These are phyloP conservation scores for Hippophae gyantsensis DNA, from an alignment of 306 rosid genomes.

Conservation along the genomic window DNA sequence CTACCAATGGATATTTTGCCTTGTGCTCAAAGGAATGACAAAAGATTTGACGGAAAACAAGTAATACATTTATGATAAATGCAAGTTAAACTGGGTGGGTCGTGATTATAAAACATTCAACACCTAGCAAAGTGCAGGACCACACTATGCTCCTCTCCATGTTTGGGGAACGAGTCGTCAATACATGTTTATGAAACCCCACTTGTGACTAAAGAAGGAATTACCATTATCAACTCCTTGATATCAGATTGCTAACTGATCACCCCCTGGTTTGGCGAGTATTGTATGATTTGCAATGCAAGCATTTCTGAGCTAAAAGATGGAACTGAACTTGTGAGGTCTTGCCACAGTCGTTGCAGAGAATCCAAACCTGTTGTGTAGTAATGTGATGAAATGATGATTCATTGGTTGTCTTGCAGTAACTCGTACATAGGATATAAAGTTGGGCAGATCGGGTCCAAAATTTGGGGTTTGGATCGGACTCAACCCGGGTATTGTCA, in stretches of 20 bases:
- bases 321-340: conserved; percentile 56
- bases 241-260: conserved; percentile 22
- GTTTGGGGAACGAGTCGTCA: not conserved
- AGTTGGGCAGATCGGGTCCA: too few relatives aligned
- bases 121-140: not conserved
- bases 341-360: conserved; percentile 77
- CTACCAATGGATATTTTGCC: too few relatives aligned
- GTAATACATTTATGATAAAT: too few relatives aligned
- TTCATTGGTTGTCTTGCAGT: too few relatives aligned
- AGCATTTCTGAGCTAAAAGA: conserved; percentile 67
- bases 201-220: not conserved
- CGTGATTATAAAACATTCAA: too few relatives aligned
- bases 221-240: not conserved
- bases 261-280: conserved; percentile 66
- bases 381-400: not conserved
- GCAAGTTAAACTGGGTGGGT: too few relatives aligned
- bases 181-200: not conserved
- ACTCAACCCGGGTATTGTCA: too few relatives aligned
- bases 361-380: conserved; percentile 58
- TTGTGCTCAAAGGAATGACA: too few relatives aligned
- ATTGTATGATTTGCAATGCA: conserved; percentile 76
- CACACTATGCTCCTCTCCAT: not conserved
- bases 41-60: too few relatives aligned
- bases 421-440: too few relatives aligned
- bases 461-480: too few relatives aligned